Conservation (phyloP, 2,329 filamentous ascomycete species). For the Zalaria sp. region DNA sequence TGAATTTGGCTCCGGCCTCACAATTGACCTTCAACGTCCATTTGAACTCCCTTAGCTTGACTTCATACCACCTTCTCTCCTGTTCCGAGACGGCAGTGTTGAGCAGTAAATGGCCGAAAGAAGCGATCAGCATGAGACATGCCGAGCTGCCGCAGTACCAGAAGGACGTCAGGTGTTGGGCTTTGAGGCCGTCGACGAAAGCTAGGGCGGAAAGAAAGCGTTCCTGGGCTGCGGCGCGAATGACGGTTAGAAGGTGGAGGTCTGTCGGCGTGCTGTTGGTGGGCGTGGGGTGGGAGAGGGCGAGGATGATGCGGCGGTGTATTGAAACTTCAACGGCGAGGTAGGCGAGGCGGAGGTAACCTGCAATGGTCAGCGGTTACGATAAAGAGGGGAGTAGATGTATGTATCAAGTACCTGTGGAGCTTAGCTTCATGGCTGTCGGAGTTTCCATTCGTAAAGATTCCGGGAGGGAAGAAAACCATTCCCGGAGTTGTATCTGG, state of each 20-base stretch:
- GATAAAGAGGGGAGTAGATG: background rate
- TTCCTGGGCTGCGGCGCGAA: constrained; percentile 27
- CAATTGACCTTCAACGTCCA: constrained; percentile 28
- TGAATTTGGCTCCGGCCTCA: constrained; percentile 27
- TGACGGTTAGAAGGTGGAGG: constrained; percentile 20
- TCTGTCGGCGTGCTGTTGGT: constrained; percentile 10
- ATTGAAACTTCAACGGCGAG: constrained; percentile 32
- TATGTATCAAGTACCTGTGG: constrained; percentile 14
- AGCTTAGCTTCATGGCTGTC: constrained; percentile 15
- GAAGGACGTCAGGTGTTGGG: constrained; percentile 31
- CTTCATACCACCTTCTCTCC: constrained; percentile 21
- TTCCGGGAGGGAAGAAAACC: constrained; percentile 12
- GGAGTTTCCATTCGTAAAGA: constrained; percentile 13
- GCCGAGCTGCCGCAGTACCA: constrained; percentile 32
- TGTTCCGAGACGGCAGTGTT: constrained; percentile 18
- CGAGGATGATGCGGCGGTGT: constrained; percentile 25
- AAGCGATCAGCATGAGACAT: constrained; percentile 27
- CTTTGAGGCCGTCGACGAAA: constrained; percentile 29
- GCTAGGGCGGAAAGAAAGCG: constrained; percentile 29
- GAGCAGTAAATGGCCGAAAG: constrained; percentile 26
- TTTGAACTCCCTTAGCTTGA: constrained; percentile 25
- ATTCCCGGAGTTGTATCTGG: constrained; percentile 12
- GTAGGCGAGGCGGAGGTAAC: constrained; percentile 32
- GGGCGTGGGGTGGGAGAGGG: background rate
- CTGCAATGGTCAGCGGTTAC: constrained; percentile 9